Conservation (phyloP, 345 rosid genomes). For the Clarkia xantiana region DNA sequence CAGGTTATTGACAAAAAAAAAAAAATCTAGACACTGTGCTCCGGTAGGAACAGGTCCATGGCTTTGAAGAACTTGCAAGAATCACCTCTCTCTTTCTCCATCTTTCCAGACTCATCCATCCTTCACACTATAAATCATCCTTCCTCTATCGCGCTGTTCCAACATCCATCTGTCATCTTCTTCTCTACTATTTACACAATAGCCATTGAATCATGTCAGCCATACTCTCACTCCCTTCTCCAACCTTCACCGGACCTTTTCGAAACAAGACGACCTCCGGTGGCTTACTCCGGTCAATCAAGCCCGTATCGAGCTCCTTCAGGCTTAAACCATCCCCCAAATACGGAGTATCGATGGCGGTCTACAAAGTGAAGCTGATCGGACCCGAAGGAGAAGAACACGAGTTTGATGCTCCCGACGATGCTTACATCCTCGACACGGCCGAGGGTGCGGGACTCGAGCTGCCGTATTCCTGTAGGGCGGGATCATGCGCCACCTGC, state of each 20-base stretch:
- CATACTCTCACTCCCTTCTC: constrained; percentile 17
- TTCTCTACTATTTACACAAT: no score
- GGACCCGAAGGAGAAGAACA: constrained; percentile 48
- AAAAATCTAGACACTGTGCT: no score
- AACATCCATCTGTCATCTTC: no score
- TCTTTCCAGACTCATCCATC: constrained; percentile 4
- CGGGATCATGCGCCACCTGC: constrained; percentile 85
- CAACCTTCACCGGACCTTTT: constrained; percentile 26
- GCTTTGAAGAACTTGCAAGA: constrained; percentile 3
- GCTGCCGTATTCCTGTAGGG: constrained; percentile 82
- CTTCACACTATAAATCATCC: no score
- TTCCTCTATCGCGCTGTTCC: no score
- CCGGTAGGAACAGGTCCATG: no score
- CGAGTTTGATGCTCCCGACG: constrained; percentile 52
- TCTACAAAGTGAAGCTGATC: constrained; percentile 61
- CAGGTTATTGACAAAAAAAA: no score
- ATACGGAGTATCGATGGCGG: constrained; percentile 36
- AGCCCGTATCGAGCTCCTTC: constrained; percentile 33
- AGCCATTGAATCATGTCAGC: no score
- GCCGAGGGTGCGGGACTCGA: constrained; percentile 74
- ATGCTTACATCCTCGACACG: constrained; percentile 56
- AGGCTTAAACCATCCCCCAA: constrained; percentile 41
- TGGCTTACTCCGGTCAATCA: constrained; percentile 36
- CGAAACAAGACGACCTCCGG: no score
- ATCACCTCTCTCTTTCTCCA: not conserved